Base-by-base conservation (phyloP, 345 rosid genomes). In the Gossypium ekmanianum region DNA sequence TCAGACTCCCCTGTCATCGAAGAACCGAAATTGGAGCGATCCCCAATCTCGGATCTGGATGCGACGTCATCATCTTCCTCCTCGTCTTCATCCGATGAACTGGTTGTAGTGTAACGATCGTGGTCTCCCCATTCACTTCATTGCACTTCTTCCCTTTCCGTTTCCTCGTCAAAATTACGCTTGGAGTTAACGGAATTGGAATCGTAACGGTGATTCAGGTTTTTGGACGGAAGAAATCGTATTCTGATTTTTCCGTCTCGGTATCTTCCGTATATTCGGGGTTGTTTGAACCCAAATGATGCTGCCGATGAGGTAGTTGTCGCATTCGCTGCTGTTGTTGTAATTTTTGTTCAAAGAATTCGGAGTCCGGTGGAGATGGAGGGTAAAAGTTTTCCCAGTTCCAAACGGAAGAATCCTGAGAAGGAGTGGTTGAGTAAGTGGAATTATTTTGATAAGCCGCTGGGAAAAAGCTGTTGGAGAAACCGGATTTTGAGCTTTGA, bases 81-180 rank as follows among this genome's bases (percentile, higher is more conserved):
- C 16, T 72, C 82, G 9, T 74, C 90, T 7, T 77, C 92, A 6
- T 82, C 84, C 7, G 97, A 90, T 18, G 93, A 86, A 41, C 85
- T 80, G 14, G 91, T 85, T 6, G 82, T 87, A 74, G 89, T 91
- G 83, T 87, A 87, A 71, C 8, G 76, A 22, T 70, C 73, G 56
- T 81, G 97, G 81, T 93, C 97, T 1, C 83, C 99, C 98, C 97
- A 95, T 56, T 95, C 98, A 65, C 98, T 95, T 83, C 97, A 95
- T 78, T 88, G 97, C 24, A 95, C 99, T 77, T 95, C 99, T 84
- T 95, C 99, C 74, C 96, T 83, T 79, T 91, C 98, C 2, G 91
- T 81, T 83, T 90, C 92, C 61, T 79, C 84, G 11, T 81, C 92
- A 20, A 78, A 88, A 41, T 68, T 68, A 2, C 74, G 68, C 17